phyloP scores from a whole-genome alignment of 495 filamentous ascomycete genomes.

The Rusavskia elegans region DNA sequence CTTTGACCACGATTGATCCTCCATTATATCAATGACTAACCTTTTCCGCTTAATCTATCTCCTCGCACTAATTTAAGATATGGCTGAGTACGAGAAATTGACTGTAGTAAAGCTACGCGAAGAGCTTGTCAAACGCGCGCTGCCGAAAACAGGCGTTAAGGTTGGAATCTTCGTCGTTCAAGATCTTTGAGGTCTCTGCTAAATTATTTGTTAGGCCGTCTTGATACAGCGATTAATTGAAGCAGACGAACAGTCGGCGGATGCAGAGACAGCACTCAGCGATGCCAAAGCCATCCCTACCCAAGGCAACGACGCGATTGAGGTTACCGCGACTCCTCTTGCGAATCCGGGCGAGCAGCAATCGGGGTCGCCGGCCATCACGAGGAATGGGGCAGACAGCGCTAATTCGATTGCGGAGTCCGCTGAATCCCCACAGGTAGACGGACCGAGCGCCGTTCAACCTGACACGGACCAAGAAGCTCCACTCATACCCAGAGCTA shows the following conservation, averaged over 20 bases:
- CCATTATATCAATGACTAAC: too few relatives aligned
- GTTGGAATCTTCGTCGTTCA: slow-evolving; percentile 26
- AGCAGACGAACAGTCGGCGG: slow-evolving; percentile 20
- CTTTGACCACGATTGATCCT: too few relatives aligned
- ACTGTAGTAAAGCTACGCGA: slow-evolving; percentile 39
- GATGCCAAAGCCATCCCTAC: background rate
- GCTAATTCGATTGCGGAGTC: too few relatives aligned
- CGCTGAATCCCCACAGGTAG: too few relatives aligned
- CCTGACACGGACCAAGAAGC: too few relatives aligned
- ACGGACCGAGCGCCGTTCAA: too few relatives aligned
- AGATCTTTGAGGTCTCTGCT: slow-evolving; percentile 31
- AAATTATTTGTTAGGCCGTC: slow-evolving; percentile 27
- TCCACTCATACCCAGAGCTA: too few relatives aligned
- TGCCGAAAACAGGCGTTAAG: slow-evolving; percentile 34
- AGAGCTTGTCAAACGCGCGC: slow-evolving; percentile 33
- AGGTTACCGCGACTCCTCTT: background rate
- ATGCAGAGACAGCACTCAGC: slow-evolving; percentile 5
- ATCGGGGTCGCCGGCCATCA: background rate
- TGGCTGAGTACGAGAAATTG: slow-evolving; percentile 35
- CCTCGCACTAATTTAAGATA: slow-evolving; percentile 7
- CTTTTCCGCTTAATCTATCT: too few relatives aligned
- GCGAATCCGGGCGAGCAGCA: background rate
- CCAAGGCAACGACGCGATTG: background rate
- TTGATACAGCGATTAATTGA: slow-evolving; percentile 29
- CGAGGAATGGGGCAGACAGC: too few relatives aligned